phyloP scores from a whole-genome alignment of 768 basidiomycete species.

The Mycena floridula region DNA sequence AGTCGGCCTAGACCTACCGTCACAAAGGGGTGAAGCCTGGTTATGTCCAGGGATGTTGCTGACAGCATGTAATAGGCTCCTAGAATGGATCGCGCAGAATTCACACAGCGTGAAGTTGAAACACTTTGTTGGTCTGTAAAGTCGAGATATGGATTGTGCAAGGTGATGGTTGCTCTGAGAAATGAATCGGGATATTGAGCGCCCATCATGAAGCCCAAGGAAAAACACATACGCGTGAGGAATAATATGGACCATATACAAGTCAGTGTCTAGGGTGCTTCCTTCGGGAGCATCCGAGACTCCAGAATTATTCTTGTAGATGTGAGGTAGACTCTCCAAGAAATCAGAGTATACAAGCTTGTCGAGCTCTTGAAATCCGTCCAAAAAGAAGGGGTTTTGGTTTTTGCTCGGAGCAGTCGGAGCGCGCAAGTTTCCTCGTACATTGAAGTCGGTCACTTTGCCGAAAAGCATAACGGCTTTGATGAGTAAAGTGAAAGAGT shows the following conservation, averaged over 20 bases:
- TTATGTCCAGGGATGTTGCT: constrained; percentile 79
- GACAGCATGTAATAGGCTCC: constrained; percentile 71
- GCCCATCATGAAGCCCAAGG: constrained; percentile 4
- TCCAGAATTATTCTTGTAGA: constrained; percentile 58
- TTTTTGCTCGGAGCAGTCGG: constrained; percentile 62
- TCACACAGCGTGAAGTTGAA: constrained; percentile 69
- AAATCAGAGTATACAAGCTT: constrained; percentile 62
- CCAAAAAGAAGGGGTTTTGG: constrained; percentile 64
- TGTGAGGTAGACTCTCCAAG: constrained; percentile 62
- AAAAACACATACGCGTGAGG: constrained; percentile 69
- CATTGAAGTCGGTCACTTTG: constrained; percentile 79
- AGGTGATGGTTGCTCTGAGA: constrained; percentile 75
- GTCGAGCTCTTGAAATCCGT: constrained; percentile 68
- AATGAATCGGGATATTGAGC: constrained; percentile 11
- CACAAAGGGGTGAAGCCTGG: constrained; percentile 75
- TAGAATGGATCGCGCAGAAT: constrained; percentile 70
- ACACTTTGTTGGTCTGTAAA: constrained; percentile 57
- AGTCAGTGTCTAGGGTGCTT: constrained; percentile 66
- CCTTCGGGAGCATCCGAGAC: constrained; percentile 54
- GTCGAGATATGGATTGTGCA: constrained; percentile 81
- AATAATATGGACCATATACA: constrained; percentile 82
- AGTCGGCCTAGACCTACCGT: constrained; percentile 42
- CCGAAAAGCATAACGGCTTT: constrained; percentile 85
- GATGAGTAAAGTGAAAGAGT: constrained; percentile 75
- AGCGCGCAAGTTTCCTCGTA: constrained; percentile 64